Evolutionary conservation across 495 filamentous ascomycete genomes (phyloP), one percentile per base, ranked within the genome.

Genomic region (Penicillium diatomitis): DNA sequence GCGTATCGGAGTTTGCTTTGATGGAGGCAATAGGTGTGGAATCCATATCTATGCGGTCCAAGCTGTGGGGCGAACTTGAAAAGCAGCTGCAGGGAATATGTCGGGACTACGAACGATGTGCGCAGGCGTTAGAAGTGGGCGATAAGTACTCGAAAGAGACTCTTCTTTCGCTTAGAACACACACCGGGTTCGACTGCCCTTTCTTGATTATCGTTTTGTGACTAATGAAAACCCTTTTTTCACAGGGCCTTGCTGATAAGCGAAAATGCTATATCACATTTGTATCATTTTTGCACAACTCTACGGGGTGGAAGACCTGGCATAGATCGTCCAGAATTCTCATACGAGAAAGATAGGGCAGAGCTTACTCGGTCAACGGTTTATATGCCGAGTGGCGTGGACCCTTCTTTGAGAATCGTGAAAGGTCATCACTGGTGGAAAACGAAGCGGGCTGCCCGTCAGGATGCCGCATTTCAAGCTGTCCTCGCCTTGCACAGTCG

Each of bases 381-480:
- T 1, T 66, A 82, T 30, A 67, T 94, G n/a, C 88, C 88, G 0
- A 73, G 75, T 33, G 82, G 74, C 8, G 69, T 92, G 6, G 70
- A 80, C 43, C 62, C 71, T 4, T 56, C 75, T n/a, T 58, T 85
- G 12, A 78, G 88, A 20, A 58, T 55, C 11, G 66, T 73, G n/a
- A 50, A 62, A 33, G 76, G 83, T 48, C 53, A 53, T 4, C 55
- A 55, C 12, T 12, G 50, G 8, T 91, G 86, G 85, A 57, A 48
- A 10, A 81, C 81, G 3, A 85, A 92, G 62, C 78, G 72, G 41
- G 77, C 70, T 45, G 88, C 88, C 5, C 79, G 72, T 56, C 83
- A 80, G 52, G 88, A 92, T 64, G 88, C 86, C 10, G 84, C 86
- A 2, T 90, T 89, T 48, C 74, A 88, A 61, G 87, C 88, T 29